phyloP scores from a whole-genome alignment of 495 filamentous ascomycete species.

The Penicillium longicatenatum region DNA sequence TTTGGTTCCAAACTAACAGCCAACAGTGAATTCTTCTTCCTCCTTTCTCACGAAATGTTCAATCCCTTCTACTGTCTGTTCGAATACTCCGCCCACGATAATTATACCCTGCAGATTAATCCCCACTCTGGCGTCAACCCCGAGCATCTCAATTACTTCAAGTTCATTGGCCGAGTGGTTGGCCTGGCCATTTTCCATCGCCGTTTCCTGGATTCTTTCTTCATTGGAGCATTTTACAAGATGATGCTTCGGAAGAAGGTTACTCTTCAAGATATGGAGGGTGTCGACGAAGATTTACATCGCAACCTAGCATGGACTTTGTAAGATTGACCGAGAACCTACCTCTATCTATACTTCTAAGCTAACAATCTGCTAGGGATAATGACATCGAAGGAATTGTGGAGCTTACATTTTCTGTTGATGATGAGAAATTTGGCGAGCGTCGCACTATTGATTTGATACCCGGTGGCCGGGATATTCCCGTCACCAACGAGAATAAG shows the following conservation, averaged over 20 bases:
- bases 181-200: slow-evolving; percentile 98
- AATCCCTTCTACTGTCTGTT: slow-evolving; percentile 99
- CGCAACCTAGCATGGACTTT: slow-evolving; percentile 93
- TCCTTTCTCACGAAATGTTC: slow-evolving; percentile 99
- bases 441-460: slow-evolving; percentile 90
- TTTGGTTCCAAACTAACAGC: slow-evolving; percentile 26
- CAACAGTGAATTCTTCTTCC: slow-evolving; percentile 95
- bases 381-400: slow-evolving; percentile 94
- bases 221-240: slow-evolving; percentile 99
- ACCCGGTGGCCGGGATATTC: slow-evolving; percentile 84
- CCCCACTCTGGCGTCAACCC: slow-evolving; percentile 99
- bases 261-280: slow-evolving; percentile 93
- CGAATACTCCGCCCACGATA: slow-evolving; percentile 99
- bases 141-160: slow-evolving; percentile 99
- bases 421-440: slow-evolving; percentile 97
- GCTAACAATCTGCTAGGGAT: slow-evolving; percentile 55
- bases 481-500: slow-evolving; percentile 97
- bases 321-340: slow-evolving; percentile 40
- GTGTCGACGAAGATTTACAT: slow-evolving; percentile 97
- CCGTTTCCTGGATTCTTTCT: slow-evolving; percentile 97
- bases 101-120: slow-evolving; percentile 99
- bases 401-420: slow-evolving; percentile 91
- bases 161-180: slow-evolving; percentile 98
- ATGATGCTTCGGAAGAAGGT: slow-evolving; percentile 98
- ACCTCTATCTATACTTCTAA: background rate